Evolutionary conservation across 2,329 filamentous ascomycete genomes (phyloP), one percentile per base, ranked within the genome.

Genomic region (Fusarium metavorans): DNA sequence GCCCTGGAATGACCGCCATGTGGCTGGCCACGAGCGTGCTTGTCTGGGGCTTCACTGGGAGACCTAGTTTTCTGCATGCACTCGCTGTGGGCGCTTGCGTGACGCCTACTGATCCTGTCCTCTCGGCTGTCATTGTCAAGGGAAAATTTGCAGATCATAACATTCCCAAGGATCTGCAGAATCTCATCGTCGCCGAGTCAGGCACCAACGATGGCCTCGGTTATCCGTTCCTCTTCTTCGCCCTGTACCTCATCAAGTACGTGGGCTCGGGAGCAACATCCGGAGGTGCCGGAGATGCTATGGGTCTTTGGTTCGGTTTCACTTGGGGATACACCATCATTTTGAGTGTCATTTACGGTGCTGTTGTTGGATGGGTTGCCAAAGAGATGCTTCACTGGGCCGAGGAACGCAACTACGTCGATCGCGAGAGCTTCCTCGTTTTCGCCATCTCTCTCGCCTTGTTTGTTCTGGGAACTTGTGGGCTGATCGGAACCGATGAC

Each of bases 81-180:
- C 87, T 98, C 13, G 93, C 92, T 18, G 87, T 97, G 13, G 95
- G 92, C 1, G 93, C 95, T 1, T 97, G 95, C 79, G 91, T 98
- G n/a, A 97, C 95, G 3, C 95, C 95, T 0, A 98, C 95, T 0
- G 95, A 98, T 78, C 95, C 95, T 0, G 91, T 98, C 1, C 83
- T 98, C 41, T 96, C 93, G 18, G 96, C 97, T 73, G 93, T 93
- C 4, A 97, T 98, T 67, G 94, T 98, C 54, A 98, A 98, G 85
- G 95, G 95, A 35, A 95, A 94, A 77, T 98, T 97, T 80, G 95
- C 95, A 1, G 95, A 98, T 79, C 93, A 95, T 78, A 97, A 98
- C 80, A 92, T 98, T 20, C 95, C 95, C 0, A 92, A 91, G 67
- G 89, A 92, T 32, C 85, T 98, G 58, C 95, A 97, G 84, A 91